Evolutionary conservation across 176 grass and related monocot species (phyloP), one percentile per base, ranked within the genome.

Genomic region (Lolium multiflorum): DNA sequence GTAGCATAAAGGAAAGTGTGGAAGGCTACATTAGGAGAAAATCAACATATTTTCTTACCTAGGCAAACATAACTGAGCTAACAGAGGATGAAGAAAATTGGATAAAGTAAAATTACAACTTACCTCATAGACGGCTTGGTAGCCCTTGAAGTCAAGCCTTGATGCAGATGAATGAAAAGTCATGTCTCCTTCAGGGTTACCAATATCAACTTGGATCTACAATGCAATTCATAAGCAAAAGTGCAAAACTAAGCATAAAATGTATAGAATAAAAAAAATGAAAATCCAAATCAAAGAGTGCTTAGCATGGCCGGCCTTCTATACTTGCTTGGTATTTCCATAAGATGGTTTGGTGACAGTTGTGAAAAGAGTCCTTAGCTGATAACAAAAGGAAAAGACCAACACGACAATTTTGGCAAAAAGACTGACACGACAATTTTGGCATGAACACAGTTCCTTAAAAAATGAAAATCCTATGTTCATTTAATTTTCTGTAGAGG

Each of bases 141-240:
- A 98, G 86, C 96, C 96, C 73, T 89, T 85, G 87, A 94, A 98
- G 77, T 89, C 88, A 43, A 92, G 81, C 85, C 57, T 92, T 79
- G 96, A 98, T 83, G 90, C 91, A 48, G 74, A 49, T 6, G 93
- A 92, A 77, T 86, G 96, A 81, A 96, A 89, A 79, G 76, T 69
- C 81, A 94, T 83, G 35, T 84, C 84, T 85, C 89, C 85, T 86
- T 91, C 25, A 80, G 83, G 51, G 86, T 83, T 91, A 80, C 82
- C 90, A 87, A 95, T 94, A 78, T 94, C 93, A 84, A 92, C 91
- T 95, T 98, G 91, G 82, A 98, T 91, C 96, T 98, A 92, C 15
- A 86, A 61, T 77, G 37, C 9, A 88, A 86, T 50, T 22, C 64
- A 39, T 82, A 22, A 84, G 76, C 50, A 84, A 72, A 84, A 72